Conservation (phyloP, 305 asterid species). For the Fraxinus sp. region DNA sequence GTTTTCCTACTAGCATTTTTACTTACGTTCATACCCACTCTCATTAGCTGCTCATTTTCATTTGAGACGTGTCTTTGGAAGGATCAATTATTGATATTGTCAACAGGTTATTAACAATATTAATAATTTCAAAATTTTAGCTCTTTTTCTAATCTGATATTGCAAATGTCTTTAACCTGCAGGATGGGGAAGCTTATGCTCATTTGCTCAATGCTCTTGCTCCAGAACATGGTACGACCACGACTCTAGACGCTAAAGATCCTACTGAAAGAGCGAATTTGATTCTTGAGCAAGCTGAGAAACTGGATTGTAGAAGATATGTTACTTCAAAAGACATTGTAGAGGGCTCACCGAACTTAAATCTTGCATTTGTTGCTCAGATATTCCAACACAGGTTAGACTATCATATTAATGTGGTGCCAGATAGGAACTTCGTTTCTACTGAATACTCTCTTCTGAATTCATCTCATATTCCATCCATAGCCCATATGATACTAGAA, state of each 20-base stretch:
- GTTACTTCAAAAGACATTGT: constrained; percentile 65
- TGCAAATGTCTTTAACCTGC: constrained; percentile 10
- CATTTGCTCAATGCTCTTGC: constrained; percentile 89
- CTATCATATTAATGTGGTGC: not conserved
- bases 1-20: not conserved
- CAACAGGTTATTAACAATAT: not conserved
- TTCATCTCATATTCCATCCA: not conserved
- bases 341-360: constrained; percentile 62
- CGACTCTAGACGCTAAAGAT: constrained; percentile 59
- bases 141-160: constrained; percentile 1
- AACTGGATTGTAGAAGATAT: constrained; percentile 58
- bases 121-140: not conserved
- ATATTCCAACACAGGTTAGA: constrained; percentile 65
- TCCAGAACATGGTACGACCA: constrained; percentile 68
- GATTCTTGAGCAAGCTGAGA: constrained; percentile 91
- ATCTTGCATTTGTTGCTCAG: constrained; percentile 76
- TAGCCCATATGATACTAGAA: not conserved
- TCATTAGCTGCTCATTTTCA: not conserved
- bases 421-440: not conserved
- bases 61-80: not conserved
- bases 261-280: constrained; percentile 75
- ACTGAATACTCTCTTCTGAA: not conserved
- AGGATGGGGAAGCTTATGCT: constrained; percentile 95
- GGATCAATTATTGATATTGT: not conserved
- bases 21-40: not conserved